A percentile compares a stretch with the other conserved stretches of the same genome.
Conservation (phyloP, 345 rosid species). For the Eucalyptus pauciflora region DNA sequence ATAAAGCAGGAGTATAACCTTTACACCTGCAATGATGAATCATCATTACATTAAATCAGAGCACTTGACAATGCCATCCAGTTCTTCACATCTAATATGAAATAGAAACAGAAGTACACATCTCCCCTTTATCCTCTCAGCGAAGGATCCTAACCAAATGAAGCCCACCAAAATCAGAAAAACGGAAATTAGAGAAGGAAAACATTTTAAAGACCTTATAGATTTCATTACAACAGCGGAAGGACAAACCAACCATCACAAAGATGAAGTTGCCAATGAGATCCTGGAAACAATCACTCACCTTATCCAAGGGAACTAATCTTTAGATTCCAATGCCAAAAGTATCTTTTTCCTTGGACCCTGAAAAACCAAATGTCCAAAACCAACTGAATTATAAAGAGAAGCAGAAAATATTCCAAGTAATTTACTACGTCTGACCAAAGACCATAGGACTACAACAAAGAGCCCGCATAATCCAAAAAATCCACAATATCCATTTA, state of each 20-base stretch:
- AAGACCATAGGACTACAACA: neutral
- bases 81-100: neutral
- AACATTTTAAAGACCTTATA: neutral
- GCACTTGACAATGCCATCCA: neutral
- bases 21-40: neutral
- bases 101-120: neutral
- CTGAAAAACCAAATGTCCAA: constrained; percentile 27
- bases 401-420: neutral
- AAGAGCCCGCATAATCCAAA: neutral
- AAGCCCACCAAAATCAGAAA: neutral
- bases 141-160: neutral
- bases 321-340: constrained; percentile 67
- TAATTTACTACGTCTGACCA: neutral
- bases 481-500: neutral
- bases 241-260: neutral
- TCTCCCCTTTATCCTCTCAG: neutral
- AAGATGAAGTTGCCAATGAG: neutral
- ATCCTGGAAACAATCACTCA: neutral
- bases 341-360: constrained; percentile 98
- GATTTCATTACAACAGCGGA: neutral
- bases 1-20: neutral
- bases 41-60: neutral
- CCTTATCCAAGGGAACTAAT: constrained; percentile 4
- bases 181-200: neutral
- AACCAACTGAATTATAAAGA: neutral